These are phyloP conservation scores for Berkeleyomyces rouxiae DNA, from an alignment of 2,329 filamentous ascomycete genomes.

Conservation along the genomic window DNA sequence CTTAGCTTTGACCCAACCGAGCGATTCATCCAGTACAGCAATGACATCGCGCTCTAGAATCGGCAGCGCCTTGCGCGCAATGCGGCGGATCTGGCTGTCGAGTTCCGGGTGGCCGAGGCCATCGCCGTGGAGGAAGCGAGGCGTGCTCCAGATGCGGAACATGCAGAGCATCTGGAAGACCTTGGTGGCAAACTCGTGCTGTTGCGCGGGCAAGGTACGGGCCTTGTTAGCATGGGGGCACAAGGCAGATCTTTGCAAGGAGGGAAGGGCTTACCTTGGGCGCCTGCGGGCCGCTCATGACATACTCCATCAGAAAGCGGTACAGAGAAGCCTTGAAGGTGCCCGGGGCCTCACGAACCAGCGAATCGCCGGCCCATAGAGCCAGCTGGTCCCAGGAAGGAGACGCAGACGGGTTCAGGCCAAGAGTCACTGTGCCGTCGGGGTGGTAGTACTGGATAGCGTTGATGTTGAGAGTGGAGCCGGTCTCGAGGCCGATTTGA, in stretches of 20 bases:
- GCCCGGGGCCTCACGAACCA: slow-evolving; percentile 20
- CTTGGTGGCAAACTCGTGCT: slow-evolving; percentile 27
- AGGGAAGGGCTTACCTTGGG: slow-evolving; percentile 23
- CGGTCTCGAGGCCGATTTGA: not conserved
- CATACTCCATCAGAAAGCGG: slow-evolving; percentile 24
- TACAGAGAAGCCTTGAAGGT: slow-evolving; percentile 22
- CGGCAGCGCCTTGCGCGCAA: slow-evolving; percentile 24
- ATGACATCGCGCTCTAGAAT: slow-evolving; percentile 25
- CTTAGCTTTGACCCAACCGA: slow-evolving; percentile 21
- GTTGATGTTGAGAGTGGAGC: slow-evolving; percentile 4
- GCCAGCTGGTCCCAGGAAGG: slow-evolving; percentile 23
- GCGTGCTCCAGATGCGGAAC: slow-evolving; percentile 32
- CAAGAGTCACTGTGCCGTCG: slow-evolving; percentile 1
- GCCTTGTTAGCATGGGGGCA: not conserved
- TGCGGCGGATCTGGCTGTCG: slow-evolving; percentile 25
- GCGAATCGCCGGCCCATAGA: slow-evolving; percentile 24
- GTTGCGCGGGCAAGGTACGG: slow-evolving; percentile 1
- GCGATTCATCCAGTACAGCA: slow-evolving; percentile 24
- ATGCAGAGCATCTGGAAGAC: slow-evolving; percentile 33
- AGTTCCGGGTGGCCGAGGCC: slow-evolving; percentile 14
- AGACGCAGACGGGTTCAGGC: slow-evolving; percentile 1
- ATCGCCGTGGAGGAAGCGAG: slow-evolving; percentile 26
- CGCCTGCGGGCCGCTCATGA: slow-evolving; percentile 20
- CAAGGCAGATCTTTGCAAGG: not conserved
- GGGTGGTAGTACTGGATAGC: slow-evolving; percentile 5